These are phyloP conservation scores for Plectranthus barbatus DNA, from an alignment of 257 asterid genomes.

Conservation along the genomic window DNA sequence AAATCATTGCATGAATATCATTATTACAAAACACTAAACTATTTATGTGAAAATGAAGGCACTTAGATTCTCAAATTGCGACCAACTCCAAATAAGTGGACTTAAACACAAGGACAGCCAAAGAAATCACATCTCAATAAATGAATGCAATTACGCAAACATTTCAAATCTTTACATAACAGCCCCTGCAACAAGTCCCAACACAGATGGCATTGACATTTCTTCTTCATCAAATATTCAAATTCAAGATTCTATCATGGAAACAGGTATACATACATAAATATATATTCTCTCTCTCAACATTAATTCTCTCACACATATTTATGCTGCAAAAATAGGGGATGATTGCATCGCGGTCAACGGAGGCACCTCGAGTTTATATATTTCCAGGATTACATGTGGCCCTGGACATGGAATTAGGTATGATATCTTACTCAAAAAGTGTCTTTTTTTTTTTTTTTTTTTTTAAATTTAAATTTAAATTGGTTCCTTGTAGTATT, in stretches of 20 bases:
- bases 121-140: background rate
- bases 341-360: background rate
- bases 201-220: slow-evolving; percentile 9
- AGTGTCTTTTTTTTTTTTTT: background rate
- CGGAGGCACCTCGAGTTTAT: background rate
- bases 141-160: background rate
- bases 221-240: background rate
- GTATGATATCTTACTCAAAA: no score
- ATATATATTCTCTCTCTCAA: no score
- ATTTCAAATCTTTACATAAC: background rate
- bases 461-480: no score
- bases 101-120: background rate
- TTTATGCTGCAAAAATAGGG: no score
- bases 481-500: background rate
- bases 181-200: background rate
- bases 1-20: no score
- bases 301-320: no score
- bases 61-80: background rate
- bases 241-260: background rate
- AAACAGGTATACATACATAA: background rate
- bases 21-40: no score
- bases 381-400: background rate
- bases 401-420: slow-evolving; percentile 14
- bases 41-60: background rate
- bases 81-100: background rate